Conservation (phyloP, 805 yeast genomes). For the Teunomyces funiuensis region DNA sequence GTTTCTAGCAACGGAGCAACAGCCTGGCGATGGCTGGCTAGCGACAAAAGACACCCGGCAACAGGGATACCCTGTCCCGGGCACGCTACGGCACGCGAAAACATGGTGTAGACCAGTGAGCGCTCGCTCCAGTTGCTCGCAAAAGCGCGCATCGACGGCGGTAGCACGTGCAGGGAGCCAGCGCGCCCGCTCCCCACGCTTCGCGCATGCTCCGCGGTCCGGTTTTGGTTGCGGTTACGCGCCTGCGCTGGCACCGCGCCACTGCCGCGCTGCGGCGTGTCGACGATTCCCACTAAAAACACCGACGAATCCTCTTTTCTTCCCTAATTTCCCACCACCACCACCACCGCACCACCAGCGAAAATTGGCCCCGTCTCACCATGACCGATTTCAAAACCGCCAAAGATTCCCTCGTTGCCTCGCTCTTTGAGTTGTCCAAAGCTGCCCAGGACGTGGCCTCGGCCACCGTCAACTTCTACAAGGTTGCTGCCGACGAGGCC, state of each 20-base stretch:
- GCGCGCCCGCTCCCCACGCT: not conserved
- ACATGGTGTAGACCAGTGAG: not conserved
- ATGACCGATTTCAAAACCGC: conserved; percentile 20
- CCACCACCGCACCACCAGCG: conserved; percentile 6
- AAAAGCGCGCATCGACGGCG: not conserved
- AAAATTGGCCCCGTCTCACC: conserved; percentile 1
- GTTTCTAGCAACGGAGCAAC: conserved; percentile 14
- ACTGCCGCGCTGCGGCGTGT: not conserved
- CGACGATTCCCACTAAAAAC: conserved; percentile 2
- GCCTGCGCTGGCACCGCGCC: conserved; percentile 6
- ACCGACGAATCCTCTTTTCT: not conserved
- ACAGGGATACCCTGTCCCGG: conserved; percentile 37
- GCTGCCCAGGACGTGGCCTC: conserved; percentile 85
- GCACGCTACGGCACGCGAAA: conserved; percentile 26
- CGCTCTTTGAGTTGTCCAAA: conserved; percentile 77
- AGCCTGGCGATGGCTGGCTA: conserved; percentile 9
- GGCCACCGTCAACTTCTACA: conserved; percentile 76
- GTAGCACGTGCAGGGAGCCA: not conserved
- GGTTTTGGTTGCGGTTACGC: no score
- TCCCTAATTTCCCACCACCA: conserved; percentile 8
- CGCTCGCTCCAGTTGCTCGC: no score
- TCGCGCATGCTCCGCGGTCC: conserved; percentile 1
- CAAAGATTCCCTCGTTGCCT: conserved; percentile 55
- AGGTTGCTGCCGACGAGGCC: conserved; percentile 49
- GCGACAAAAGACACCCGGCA: conserved; percentile 22